Evolutionary conservation across 495 filamentous ascomycete genomes (phyloP), one percentile per base, ranked within the genome.

Genomic region (Terfezia claveryi): DNA sequence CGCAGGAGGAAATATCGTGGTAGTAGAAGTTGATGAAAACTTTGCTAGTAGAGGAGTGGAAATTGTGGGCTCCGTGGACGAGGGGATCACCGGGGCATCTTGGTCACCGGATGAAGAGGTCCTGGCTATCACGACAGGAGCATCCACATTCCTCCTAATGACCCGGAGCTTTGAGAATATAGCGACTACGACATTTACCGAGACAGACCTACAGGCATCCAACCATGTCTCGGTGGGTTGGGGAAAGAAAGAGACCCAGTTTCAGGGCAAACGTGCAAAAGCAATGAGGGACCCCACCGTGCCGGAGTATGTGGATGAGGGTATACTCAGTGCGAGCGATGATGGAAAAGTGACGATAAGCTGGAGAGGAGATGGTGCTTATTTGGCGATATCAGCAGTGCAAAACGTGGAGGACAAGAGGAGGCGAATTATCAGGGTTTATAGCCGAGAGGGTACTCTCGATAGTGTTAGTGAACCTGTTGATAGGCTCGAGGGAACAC

Each of bases 231-330:
- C 87, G 17, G 91, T 98, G 23, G 91, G 91, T 53, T 98, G 91
- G 91, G 91, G 91, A 57, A 96, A 96, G 72, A 80, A 82, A 64
- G 91, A 98, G 68, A 98, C 91, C 7, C 91, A 98, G 68, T 98
- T 98, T 63, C 83, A 94, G 64, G 91, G 91, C 52, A 87, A 85
- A 64, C 79, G 87, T 62, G 91, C 88, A 38, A 91, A 87, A 65
- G 84, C 84, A 36, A 74, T 96, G 38, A 75, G 83, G 54, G 91
- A 98, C 66, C 91, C 91, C 14, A 98, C 91, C 17, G 81, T 98
- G 54, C 91, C 91, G 0, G 89, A 95, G 67, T 86, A 82, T 66
- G 77, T 94, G 17, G 91, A 95, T 57, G 80, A 85, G 63, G 91
- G 91, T 32, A 69, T 76, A 12, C 67, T 87, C 36, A 92, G 83